These are phyloP conservation scores for Scutellaria minor DNA, from an alignment of 257 asterid genomes.

Conservation along the genomic window DNA sequence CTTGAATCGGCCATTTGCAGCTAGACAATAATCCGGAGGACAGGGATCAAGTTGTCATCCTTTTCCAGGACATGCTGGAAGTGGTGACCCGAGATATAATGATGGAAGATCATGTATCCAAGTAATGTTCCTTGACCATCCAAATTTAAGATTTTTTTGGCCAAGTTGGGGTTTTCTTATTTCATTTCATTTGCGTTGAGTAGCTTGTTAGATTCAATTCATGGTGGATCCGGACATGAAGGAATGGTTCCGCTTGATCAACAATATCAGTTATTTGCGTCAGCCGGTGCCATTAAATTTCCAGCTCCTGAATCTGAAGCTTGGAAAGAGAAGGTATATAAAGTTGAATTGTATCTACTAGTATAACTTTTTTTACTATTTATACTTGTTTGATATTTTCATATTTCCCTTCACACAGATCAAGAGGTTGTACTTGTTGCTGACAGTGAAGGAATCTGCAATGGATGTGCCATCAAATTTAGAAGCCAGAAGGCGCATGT, in stretches of 20 bases:
- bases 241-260: conserved; percentile 88
- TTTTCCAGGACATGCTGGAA: conserved; percentile 99
- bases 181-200: conserved; percentile 30
- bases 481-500: conserved; percentile 98
- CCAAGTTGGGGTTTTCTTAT: conserved; percentile 33
- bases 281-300: conserved; percentile 93
- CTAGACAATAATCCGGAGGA: conserved; percentile 87
- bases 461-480: conserved; percentile 98
- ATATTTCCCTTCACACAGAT: conserved; percentile 58
- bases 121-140: conserved; percentile 50
- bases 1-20: conserved; percentile 53
- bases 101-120: conserved; percentile 90
- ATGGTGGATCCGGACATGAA: conserved; percentile 83
- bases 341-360: conserved; percentile 12
- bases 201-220: conserved; percentile 89
- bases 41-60: conserved; percentile 96
- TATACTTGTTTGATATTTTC: conserved; percentile 19
- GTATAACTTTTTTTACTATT: conserved; percentile 14
- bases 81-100: conserved; percentile 95
- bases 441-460: conserved; percentile 98
- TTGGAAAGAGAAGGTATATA: conserved; percentile 95
- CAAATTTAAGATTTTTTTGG: conserved; percentile 29
- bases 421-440: conserved; percentile 87
- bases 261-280: conserved; percentile 96
- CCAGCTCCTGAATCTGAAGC: conserved; percentile 93